These are phyloP conservation scores for Themeda triandra DNA, from an alignment of 176 grass and related monocot genomes.

Conservation along the genomic window DNA sequence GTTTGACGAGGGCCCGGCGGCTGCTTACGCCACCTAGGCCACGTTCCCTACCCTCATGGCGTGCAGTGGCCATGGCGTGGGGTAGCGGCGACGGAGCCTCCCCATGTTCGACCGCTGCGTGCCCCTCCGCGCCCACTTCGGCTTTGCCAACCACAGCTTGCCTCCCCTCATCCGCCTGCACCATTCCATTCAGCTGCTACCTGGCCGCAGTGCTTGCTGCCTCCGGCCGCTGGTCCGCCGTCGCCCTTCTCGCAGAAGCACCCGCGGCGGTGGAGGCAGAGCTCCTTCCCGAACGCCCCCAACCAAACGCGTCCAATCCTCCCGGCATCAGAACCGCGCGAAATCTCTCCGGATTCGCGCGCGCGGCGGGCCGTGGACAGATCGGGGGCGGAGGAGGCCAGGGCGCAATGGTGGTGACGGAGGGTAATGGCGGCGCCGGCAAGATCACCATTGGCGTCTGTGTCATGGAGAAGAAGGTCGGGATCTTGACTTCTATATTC, in stretches of 20 bases:
- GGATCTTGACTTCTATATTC: constrained; percentile 10
- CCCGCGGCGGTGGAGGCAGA: too few relatives aligned
- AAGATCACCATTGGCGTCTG: constrained; percentile 90
- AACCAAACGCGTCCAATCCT: background rate
- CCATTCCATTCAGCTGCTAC: too few relatives aligned
- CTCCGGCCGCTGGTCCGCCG: background rate
- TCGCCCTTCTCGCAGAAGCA: constrained; percentile 34
- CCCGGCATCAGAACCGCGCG: background rate
- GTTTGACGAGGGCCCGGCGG: too few relatives aligned
- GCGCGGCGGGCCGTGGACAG: background rate
- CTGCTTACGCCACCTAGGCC: too few relatives aligned
- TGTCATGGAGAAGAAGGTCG: constrained; percentile 98
- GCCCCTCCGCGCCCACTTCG: too few relatives aligned
- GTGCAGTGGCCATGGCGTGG: too few relatives aligned
- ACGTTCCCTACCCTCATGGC: too few relatives aligned
- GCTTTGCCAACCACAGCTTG: too few relatives aligned
- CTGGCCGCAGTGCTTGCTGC: too few relatives aligned
- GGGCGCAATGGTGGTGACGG: constrained; percentile 39
- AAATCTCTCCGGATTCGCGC: constrained; percentile 23
- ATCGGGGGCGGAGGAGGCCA: constrained; percentile 22
- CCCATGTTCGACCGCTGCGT: too few relatives aligned
- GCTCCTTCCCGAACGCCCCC: background rate
- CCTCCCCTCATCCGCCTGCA: too few relatives aligned
- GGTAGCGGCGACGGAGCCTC: too few relatives aligned
- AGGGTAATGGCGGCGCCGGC: constrained; percentile 25